A percentile compares a stretch with the other conserved stretches of the same genome.
These are phyloP conservation scores for Vachellia collinsii DNA, from an alignment of 306 rosid genomes.

Conservation along the genomic window DNA sequence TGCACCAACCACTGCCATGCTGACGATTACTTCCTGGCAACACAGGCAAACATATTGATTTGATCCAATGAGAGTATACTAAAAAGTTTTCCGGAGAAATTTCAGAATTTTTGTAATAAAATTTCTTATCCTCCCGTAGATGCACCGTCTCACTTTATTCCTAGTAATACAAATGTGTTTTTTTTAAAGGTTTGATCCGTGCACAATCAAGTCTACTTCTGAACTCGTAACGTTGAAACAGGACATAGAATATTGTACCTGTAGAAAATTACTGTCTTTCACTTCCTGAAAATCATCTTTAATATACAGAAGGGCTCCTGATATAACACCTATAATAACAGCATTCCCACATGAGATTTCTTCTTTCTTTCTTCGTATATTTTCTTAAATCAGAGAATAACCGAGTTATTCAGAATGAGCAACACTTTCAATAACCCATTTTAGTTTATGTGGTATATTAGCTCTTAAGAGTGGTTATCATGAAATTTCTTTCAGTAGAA, in stretches of 20 bases:
- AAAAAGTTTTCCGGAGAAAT: background rate
- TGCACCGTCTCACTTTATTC: background rate
- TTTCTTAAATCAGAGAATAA: background rate
- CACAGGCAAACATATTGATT: background rate
- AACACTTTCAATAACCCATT: background rate
- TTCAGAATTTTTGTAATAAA: background rate
- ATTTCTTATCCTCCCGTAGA: background rate
- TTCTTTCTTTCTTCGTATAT: background rate
- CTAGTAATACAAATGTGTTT: background rate
- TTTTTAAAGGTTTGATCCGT: background rate
- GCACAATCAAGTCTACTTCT: background rate
- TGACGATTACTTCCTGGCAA: conserved; percentile 84
- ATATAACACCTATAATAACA: conserved; percentile 48
- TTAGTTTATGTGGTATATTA: too few species aligned
- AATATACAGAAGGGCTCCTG: conserved; percentile 56
- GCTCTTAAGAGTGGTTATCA: background rate
- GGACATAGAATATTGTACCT: conserved; percentile 32
- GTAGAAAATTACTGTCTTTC: conserved; percentile 37
- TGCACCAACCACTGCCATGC: conserved; percentile 94
- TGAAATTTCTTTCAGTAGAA: background rate
- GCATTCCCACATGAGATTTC: background rate
- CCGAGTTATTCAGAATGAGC: background rate
- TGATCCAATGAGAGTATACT: background rate
- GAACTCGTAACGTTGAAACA: background rate
- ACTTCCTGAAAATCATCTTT: conserved; percentile 46